Evolutionary conservation across 208 protist species (phyloP).

Genomic region (Leishmania martiniquensis): DNA sequence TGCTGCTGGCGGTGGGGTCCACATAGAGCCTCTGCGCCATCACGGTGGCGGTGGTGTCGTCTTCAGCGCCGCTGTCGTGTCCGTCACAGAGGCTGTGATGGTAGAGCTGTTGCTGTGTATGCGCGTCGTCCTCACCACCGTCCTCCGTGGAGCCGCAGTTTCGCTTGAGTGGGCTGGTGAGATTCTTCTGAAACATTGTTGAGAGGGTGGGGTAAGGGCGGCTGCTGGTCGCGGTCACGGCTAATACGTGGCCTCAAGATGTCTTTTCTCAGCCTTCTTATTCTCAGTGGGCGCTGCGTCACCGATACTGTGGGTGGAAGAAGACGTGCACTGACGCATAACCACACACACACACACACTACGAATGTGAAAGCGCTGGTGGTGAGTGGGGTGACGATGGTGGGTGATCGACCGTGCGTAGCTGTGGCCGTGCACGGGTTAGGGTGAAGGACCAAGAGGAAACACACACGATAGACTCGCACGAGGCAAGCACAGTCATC

Average conservation of each 20-base stretch:
- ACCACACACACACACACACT: background rate
- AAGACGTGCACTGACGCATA: background rate
- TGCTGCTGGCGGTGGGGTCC: background rate
- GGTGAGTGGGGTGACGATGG: background rate
- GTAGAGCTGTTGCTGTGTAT: constrained; percentile 7
- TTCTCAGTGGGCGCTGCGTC: background rate
- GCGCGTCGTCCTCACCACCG: constrained; percentile 8
- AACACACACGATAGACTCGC: background rate
- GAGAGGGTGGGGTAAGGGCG: background rate
- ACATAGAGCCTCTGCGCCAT: constrained; percentile 8
- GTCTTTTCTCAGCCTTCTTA: background rate
- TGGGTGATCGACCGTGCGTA: no score
- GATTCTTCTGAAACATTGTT: constrained; percentile 16
- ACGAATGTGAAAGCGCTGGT: background rate
- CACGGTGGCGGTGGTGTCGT: background rate
- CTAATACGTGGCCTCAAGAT: background rate
- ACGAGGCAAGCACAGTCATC: constrained; percentile 3
- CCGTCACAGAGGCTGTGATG: background rate
- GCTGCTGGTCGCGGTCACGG: background rate
- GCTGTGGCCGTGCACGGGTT: background rate
- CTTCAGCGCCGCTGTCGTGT: background rate
- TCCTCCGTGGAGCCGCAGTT: constrained; percentile 12
- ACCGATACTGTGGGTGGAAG: background rate
- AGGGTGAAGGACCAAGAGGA: no score
- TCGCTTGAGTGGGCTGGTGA: constrained; percentile 32